Evolutionary conservation across 208 protist species (phyloP).

Genomic region (Wallacemonas rigidus): DNA sequence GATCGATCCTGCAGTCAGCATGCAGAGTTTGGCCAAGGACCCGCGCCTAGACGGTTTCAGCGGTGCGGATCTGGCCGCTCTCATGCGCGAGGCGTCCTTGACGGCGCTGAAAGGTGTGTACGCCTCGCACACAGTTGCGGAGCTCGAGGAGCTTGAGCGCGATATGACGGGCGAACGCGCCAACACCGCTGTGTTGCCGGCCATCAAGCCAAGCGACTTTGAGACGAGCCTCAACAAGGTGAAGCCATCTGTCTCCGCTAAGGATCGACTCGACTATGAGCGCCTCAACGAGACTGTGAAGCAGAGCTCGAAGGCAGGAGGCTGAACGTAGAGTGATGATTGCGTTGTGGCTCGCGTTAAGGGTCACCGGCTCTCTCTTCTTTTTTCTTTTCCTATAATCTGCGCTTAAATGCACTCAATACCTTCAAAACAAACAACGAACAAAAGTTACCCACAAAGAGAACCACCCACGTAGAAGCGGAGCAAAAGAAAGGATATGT

Average conservation of each 20-base stretch:
- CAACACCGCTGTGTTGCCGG: constrained; percentile 44
- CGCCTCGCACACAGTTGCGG: constrained; percentile 42
- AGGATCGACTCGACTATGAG: constrained; percentile 79
- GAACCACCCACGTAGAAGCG: constrained; percentile 6
- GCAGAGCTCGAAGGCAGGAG: constrained; percentile 24
- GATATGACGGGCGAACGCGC: constrained; percentile 57
- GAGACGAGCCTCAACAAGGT: constrained; percentile 66
- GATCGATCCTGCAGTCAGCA: constrained; percentile 70
- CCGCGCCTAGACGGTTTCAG: constrained; percentile 90
- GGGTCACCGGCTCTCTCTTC: too few species aligned
- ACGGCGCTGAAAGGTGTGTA: constrained; percentile 86
- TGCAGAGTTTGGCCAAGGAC: constrained; percentile 78
- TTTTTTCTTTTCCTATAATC: not conserved
- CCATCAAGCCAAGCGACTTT: constrained; percentile 69
- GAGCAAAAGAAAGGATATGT: constrained; percentile 16
- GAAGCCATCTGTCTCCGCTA: constrained; percentile 76
- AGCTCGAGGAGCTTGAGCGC: constrained; percentile 78
- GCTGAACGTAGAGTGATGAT: not conserved
- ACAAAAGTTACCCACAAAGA: not conserved
- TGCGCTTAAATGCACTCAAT: not conserved
- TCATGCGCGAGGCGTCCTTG: constrained; percentile 94
- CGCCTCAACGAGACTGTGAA: constrained; percentile 42
- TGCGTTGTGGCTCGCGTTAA: not conserved
- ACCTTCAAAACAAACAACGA: not conserved
- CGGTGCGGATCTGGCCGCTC: constrained; percentile 93